A percentile compares a stretch with the other conserved stretches of the same genome.
Evolutionary conservation across 2,329 filamentous ascomycete species (phyloP).

Genomic region (Ascochyta pisi): DNA sequence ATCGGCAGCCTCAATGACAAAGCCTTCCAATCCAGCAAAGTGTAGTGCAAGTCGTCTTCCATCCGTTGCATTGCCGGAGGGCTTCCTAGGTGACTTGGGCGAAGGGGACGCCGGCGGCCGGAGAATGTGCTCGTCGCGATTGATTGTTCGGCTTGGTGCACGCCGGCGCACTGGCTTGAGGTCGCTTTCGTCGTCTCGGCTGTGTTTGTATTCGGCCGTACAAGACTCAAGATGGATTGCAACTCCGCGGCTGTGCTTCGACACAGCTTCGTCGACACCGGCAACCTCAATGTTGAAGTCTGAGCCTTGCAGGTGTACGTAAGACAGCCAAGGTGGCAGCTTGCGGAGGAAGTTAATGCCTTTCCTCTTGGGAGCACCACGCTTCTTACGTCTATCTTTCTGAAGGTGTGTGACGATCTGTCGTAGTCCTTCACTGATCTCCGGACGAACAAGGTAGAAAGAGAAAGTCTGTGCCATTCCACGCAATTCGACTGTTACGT

Average conservation of each 20-base stretch:
- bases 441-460: slow-evolving; percentile 85
- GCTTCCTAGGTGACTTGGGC: slow-evolving; percentile 59
- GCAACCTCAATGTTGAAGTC: slow-evolving; percentile 92
- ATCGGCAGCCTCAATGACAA: slow-evolving; percentile 86
- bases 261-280: slow-evolving; percentile 84
- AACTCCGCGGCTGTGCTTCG: slow-evolving; percentile 79
- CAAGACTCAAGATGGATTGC: slow-evolving; percentile 87
- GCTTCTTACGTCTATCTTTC: slow-evolving; percentile 49
- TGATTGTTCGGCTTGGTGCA: slow-evolving; percentile 69
- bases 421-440: slow-evolving; percentile 89
- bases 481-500: slow-evolving; percentile 80
- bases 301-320: slow-evolving; percentile 83
- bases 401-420: slow-evolving; percentile 88
- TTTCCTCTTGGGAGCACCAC: slow-evolving; percentile 50
- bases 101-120: slow-evolving; percentile 59
- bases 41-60: slow-evolving; percentile 83
- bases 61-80: slow-evolving; percentile 63
- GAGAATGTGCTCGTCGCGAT: slow-evolving; percentile 68
- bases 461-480: slow-evolving; percentile 87
- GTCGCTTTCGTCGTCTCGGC: slow-evolving; percentile 71
- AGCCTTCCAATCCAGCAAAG: slow-evolving; percentile 83
- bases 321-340: slow-evolving; percentile 82
- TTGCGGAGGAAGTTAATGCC: slow-evolving; percentile 72
- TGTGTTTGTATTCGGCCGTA: slow-evolving; percentile 86
- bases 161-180: slow-evolving; percentile 69